Conservation (phyloP, 345 rosid species). For the Garcia nutans region DNA sequence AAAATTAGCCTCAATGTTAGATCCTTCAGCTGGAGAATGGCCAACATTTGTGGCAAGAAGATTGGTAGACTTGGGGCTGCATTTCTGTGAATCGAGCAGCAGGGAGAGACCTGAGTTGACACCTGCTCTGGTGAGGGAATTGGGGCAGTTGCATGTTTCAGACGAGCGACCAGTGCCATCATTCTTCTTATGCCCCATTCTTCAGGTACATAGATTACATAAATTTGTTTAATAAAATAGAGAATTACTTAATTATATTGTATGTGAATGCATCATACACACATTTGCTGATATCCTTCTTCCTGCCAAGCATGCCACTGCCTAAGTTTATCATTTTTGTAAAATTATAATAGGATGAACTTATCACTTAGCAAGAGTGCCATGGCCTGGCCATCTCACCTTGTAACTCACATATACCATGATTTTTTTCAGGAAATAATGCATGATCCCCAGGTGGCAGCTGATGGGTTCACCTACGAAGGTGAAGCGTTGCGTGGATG, state of each 20-base stretch:
- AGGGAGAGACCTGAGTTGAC: conserved; percentile 58
- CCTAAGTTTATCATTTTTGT: not conserved
- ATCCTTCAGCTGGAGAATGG: conserved; percentile 71
- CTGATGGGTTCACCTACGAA: conserved; percentile 76
- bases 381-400: not conserved
- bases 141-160: conserved; percentile 52
- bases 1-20: conserved; percentile 47
- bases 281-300: not conserved
- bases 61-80: conserved; percentile 53
- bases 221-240: not conserved
- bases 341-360: not conserved
- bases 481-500: conserved; percentile 60
- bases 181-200: conserved; percentile 74
- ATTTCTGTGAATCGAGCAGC: conserved; percentile 51
- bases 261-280: not conserved
- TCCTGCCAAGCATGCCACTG: not conserved
- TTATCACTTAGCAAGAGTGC: not conserved
- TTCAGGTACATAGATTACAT: conserved; percentile 40
- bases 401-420: not conserved
- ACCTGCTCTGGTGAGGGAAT: conserved; percentile 61
- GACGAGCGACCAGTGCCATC: conserved; percentile 62
- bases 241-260: not conserved
- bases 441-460: conserved; percentile 76
- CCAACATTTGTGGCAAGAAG: conserved; percentile 46
- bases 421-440: conserved; percentile 59